Conservation (phyloP, 331 rosid species). For the Stylosanthes scabra region DNA sequence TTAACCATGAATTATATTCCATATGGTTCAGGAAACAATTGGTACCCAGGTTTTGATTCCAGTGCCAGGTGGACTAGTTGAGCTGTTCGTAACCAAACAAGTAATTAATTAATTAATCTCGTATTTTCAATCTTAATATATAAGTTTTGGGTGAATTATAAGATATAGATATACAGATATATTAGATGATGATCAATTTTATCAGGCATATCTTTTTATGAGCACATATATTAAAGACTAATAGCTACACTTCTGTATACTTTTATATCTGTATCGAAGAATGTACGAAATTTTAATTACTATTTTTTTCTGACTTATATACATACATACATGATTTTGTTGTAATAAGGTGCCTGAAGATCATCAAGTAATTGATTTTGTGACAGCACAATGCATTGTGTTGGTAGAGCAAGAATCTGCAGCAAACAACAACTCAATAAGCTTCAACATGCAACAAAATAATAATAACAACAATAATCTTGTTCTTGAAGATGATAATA, state of each 20-base stretch:
- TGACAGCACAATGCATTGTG: constrained; percentile 62
- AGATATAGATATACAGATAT: neutral
- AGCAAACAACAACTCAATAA: constrained; percentile 39
- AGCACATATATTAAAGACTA: too few species aligned
- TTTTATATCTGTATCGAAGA: too few species aligned
- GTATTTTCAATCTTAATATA: neutral
- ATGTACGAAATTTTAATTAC: too few species aligned
- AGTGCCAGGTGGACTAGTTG: constrained; percentile 72
- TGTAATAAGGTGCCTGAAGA: constrained; percentile 72
- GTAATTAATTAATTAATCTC: constrained; percentile 34
- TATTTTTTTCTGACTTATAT: too few species aligned
- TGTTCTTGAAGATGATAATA: constrained; percentile 43
- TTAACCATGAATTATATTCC: too few species aligned
- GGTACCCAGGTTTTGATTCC: constrained; percentile 86
- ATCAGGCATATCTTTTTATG: too few species aligned
- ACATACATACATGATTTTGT: neutral
- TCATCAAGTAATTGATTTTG: constrained; percentile 65
- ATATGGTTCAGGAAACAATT: constrained; percentile 64
- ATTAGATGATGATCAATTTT: too few species aligned
- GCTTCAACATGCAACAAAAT: constrained; percentile 54
- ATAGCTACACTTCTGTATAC: too few species aligned
- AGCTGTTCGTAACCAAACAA: constrained; percentile 76
- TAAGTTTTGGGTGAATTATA: neutral
- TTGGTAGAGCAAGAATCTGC: constrained; percentile 55
- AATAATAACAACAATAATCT: neutral